Evolutionary conservation across 176 grass and related monocot genomes (phyloP).

Genomic region (Musa acuminata): DNA sequence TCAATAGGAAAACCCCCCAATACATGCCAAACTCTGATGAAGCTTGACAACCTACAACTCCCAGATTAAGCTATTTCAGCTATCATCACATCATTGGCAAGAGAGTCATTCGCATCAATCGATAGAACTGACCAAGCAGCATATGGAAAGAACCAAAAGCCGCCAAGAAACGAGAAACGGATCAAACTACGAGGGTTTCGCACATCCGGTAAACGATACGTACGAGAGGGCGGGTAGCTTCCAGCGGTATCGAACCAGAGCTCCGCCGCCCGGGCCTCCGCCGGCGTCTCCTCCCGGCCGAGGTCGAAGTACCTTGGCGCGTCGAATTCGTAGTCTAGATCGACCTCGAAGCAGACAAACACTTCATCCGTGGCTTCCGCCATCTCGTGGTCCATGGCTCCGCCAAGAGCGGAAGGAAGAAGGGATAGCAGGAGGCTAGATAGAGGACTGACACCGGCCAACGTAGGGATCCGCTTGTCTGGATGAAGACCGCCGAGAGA

Average conservation of each 20-base stretch:
- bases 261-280: slow-evolving; percentile 41
- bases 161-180: not conserved
- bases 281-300: slow-evolving; percentile 36
- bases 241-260: slow-evolving; percentile 59
- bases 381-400: slow-evolving; percentile 29
- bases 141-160: not conserved
- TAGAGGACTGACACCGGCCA: not conserved
- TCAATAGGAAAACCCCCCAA: no score
- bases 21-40: no score
- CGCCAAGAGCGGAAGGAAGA: not conserved
- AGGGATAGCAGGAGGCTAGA: no score
- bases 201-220: slow-evolving; percentile 8
- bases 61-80: no score
- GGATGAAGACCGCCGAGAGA: not conserved
- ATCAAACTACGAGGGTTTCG: not conserved
- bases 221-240: slow-evolving; percentile 88
- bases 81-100: not conserved
- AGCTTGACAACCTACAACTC: no score
- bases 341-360: slow-evolving; percentile 47
- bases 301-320: slow-evolving; percentile 83
- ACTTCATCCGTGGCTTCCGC: slow-evolving; percentile 7
- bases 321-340: slow-evolving; percentile 94
- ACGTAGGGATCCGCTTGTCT: not conserved
- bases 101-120: not conserved
- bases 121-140: not conserved